Evolutionary conservation across 805 yeast species (phyloP).

Genomic region (Sungouiella thailandica): DNA sequence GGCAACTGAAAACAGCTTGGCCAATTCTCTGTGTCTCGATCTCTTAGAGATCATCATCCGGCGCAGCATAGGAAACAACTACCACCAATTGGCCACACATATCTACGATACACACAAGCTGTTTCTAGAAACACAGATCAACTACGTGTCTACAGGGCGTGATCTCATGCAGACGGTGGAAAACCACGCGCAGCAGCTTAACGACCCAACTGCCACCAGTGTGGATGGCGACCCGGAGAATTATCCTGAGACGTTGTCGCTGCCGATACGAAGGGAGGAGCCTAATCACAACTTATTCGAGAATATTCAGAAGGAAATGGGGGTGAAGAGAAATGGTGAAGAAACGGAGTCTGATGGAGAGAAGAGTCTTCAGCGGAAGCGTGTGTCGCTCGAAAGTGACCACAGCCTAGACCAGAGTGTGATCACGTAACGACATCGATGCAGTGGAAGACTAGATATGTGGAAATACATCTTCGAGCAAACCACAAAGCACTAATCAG

Average conservation of each 20-base stretch:
- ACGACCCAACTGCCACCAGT: constrained; percentile 12
- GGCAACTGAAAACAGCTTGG: constrained; percentile 51
- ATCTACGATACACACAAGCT: constrained; percentile 27
- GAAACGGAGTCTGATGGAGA: too few species aligned
- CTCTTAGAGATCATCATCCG: constrained; percentile 44
- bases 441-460: too few species aligned
- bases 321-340: neutral
- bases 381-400: too few species aligned
- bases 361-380: too few species aligned
- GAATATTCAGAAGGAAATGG: constrained; percentile 13
- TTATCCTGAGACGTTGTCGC: constrained; percentile 17
- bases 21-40: constrained; percentile 73
- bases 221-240: constrained; percentile 15
- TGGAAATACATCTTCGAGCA: too few species aligned
- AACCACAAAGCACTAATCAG: too few species aligned
- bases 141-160: constrained; percentile 24
- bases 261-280: constrained; percentile 21
- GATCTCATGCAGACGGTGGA: constrained; percentile 15
- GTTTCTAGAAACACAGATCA: constrained; percentile 18
- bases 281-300: constrained; percentile 15
- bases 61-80: constrained; percentile 23
- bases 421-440: too few species aligned
- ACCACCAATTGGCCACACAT: constrained; percentile 24
- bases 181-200: constrained; percentile 4
- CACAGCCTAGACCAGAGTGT: too few species aligned